Conservation (phyloP, 768 basidiomycete genomes). For the Lactarius tabidus region DNA sequence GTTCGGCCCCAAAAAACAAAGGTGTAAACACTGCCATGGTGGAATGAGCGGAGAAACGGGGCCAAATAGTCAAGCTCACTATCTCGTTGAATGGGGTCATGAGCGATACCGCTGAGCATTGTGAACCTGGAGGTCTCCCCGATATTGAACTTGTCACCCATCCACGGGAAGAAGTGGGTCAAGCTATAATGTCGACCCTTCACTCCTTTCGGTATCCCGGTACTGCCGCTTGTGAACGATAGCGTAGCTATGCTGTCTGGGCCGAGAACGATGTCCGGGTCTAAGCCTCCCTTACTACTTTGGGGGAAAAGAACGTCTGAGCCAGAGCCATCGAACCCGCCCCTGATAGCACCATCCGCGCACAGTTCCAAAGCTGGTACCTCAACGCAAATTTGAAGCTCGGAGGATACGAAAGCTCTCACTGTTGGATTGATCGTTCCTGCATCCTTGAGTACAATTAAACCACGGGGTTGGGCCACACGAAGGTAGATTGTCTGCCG, state of each 20-base stretch:
- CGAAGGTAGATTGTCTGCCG: conserved; percentile 90
- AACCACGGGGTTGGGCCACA: conserved; percentile 87
- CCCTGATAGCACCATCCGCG: conserved; percentile 56
- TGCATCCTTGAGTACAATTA: conserved; percentile 88
- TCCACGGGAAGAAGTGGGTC: conserved; percentile 99
- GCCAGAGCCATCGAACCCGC: conserved; percentile 46
- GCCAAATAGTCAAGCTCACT: conserved; percentile 55
- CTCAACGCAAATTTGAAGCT: conserved; percentile 83
- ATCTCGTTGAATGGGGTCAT: conserved; percentile 98
- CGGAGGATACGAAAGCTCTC: conserved; percentile 71
- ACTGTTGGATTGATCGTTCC: conserved; percentile 77
- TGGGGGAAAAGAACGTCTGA: conserved; percentile 61
- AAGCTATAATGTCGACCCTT: conserved; percentile 90
- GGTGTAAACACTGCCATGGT: conserved; percentile 84
- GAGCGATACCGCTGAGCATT: conserved; percentile 98
- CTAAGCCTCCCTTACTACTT: conserved; percentile 52
- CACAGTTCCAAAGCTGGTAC: conserved; percentile 84
- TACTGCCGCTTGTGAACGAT: conserved; percentile 96
- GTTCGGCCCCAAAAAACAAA: conserved; percentile 91
- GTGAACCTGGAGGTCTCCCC: conserved; percentile 80
- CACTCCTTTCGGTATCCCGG: conserved; percentile 98
- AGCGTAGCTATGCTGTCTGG: conserved; percentile 93
- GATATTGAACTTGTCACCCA: conserved; percentile 84
- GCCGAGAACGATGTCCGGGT: conserved; percentile 83
- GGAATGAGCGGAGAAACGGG: conserved; percentile 10